These are phyloP conservation scores for Cutaneotrichosporon mucoides DNA, from an alignment of 1,284 basidiomycete species.

Conservation along the genomic window DNA sequence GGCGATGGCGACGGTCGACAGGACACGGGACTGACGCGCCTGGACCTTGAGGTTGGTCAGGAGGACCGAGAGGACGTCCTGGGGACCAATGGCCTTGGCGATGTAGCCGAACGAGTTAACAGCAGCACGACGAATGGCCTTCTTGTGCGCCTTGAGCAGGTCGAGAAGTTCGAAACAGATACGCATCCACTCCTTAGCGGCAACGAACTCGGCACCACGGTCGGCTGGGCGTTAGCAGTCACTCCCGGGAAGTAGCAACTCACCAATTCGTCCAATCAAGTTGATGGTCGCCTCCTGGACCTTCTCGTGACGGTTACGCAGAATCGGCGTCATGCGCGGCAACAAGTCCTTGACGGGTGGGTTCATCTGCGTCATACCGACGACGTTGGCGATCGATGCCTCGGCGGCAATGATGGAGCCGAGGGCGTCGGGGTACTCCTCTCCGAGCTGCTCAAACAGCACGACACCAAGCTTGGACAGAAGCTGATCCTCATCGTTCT, in stretches of 20 bases:
- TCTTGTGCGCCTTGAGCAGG: constrained; percentile 97
- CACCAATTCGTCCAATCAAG: constrained; percentile 89
- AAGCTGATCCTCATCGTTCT: constrained; percentile 93
- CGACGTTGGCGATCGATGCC: constrained; percentile 97
- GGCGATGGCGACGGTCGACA: constrained; percentile 94
- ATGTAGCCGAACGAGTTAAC: constrained; percentile 99
- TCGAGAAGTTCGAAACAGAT: constrained; percentile 99
- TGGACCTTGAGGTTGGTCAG: constrained; percentile 96
- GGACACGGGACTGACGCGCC: constrained; percentile 97
- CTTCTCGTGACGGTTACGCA: constrained; percentile 98
- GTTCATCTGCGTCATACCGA: constrained; percentile 99
- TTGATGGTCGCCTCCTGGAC: constrained; percentile 99
- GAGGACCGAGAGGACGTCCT: constrained; percentile 94
- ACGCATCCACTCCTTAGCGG: constrained; percentile 99
- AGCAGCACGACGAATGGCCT: constrained; percentile 95
- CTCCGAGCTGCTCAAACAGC: constrained; percentile 96
- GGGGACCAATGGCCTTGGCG: constrained; percentile 97
- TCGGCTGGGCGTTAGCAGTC: constrained; percentile 55
- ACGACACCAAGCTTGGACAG: constrained; percentile 96
- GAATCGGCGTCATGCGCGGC: constrained; percentile 98
- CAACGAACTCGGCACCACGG: constrained; percentile 95
- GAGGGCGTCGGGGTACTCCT: constrained; percentile 98
- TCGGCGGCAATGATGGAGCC: constrained; percentile 98
- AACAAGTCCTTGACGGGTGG: constrained; percentile 97
- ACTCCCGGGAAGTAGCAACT: no score